Evolutionary conservation across 1,284 basidiomycete genomes (phyloP), one percentile per base, ranked within the genome.

Genomic region (Chondrostereum purpureum): DNA sequence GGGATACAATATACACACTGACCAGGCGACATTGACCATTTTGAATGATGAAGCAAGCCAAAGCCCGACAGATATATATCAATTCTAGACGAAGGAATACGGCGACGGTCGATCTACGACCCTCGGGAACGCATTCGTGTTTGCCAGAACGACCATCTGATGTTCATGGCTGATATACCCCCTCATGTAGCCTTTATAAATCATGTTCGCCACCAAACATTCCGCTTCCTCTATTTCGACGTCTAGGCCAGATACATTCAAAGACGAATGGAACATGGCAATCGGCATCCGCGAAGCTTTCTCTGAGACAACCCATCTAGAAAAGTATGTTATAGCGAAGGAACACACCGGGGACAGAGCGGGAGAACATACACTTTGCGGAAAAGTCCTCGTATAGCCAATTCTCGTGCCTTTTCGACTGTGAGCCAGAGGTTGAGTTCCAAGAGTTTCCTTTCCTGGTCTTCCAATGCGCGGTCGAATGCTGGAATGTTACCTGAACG

Each of bases 101-200:
- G 83, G 81, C 6, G 71, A 61, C 27, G 70, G 69, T 24, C 80
- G 67, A 50, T 86, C 83, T 13, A 68, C 75, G 5, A 83, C 57
- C 45, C 69, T 68, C 4, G 94, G 93, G 60, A 98, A 98, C 0
- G 93, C 80, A 53, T 86, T 86, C 11, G 75, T 78, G 52, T 82
- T 80, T 1, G 89, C 82, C 43, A 99, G 64, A 2, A 99, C 95
- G 2, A 97, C 86, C 74, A 87, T 91, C 66, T 91, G 85, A 62
- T 88, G 88, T 59, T 92, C 90, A 59, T 99, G 95, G 39, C 91
- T 93, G 58, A 99, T 95, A 64, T 98, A 98, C 3, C 95, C 95
- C 47, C 88, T 79, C 62, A 98, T 85, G 62, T 86, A 91, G 3
- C 90, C 92, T 68, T 88, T 89, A 67, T 85, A 92, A 34, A 98